Conservation (phyloP, 2,329 filamentous ascomycete species). For the Sporothrix dimorphospora region DNA sequence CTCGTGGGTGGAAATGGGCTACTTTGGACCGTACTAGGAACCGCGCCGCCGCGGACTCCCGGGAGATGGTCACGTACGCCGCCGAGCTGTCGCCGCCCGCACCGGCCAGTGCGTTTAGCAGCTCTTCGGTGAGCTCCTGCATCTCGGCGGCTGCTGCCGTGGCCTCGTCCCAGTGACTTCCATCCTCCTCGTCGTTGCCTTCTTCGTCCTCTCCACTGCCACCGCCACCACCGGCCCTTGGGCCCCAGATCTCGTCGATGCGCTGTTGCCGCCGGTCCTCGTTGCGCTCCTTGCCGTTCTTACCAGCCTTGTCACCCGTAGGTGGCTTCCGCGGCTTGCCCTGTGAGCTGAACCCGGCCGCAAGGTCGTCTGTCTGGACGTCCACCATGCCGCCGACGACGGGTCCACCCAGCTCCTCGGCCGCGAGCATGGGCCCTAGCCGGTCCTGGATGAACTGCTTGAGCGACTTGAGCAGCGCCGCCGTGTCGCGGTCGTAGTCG, state of each 20-base stretch:
- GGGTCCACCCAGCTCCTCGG: constrained; percentile 81
- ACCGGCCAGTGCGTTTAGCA: constrained; percentile 62
- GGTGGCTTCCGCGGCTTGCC: constrained; percentile 56
- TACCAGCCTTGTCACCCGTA: constrained; percentile 53
- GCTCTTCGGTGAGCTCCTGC: constrained; percentile 61
- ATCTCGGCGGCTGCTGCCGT: constrained; percentile 60
- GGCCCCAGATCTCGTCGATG: constrained; percentile 67
- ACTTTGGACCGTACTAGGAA: constrained; percentile 68
- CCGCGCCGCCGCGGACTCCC: constrained; percentile 64
- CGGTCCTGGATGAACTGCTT: constrained; percentile 71
- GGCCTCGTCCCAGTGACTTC: constrained; percentile 49
- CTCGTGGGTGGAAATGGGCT: constrained; percentile 66
- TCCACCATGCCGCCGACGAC: constrained; percentile 76
- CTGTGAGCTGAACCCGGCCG: constrained; percentile 62
- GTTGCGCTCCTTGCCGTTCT: constrained; percentile 37
- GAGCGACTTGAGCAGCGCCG: constrained; percentile 64
- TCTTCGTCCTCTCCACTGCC: background rate
- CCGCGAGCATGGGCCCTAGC: constrained; percentile 75
- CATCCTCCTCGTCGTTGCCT: constrained; percentile 12
- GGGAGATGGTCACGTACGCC: constrained; percentile 60
- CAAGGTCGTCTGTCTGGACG: constrained; percentile 61
- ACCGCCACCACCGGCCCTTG: background rate
- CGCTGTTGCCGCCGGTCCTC: constrained; percentile 59
- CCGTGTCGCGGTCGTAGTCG: constrained; percentile 63
- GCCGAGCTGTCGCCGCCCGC: constrained; percentile 58